Evolutionary conservation across 192 early-diverging fungal species (phyloP), one percentile per base, ranked within the genome.

Genomic region (Kappamyces sp.): DNA sequence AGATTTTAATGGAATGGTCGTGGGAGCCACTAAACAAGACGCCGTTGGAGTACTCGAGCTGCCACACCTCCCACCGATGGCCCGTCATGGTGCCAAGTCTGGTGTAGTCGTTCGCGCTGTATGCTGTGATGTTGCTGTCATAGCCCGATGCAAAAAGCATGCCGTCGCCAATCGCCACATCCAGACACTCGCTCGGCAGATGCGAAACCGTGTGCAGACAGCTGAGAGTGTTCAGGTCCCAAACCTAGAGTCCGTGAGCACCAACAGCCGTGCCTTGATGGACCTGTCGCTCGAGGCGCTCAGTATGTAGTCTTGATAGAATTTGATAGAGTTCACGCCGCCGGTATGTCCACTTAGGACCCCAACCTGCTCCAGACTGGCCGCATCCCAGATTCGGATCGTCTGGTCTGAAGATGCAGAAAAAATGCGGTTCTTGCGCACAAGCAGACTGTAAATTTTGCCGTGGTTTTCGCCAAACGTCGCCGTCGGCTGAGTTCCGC

Each of bases 1-100:
- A 73, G 6, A 66, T 39, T 47, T 69, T 69, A 35, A 73, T 73
- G 0, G 71, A 69, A 37, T 73, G 71, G 47, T 73, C 71, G 36
- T 60, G 55, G 23, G 58, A 61, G 2, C 71, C 71, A 52, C 66
- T 73, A 49, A 73, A 73, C 46, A 73, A 40, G 9, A 59, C 59
- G 10, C 67, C 66, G 38, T 59, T 13, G 5, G 40, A 44, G 39
- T 44, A 49, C 39, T 67, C 34, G 44, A 66, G 38, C 41, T 66
- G 51, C 65, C 65, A 66, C 12, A 66, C 65, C 52, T 66, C 65
- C 65, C 60, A 66, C 0, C 38, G 32, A 36, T 66, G 65, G 7
- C 65, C 65, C 10, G 43, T 39, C 6, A 66, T 38, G 39, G 58
- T 65, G 33, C 42, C 51, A 33, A 62, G 37, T 3, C 59, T 13